Evolutionary conservation across 148 eudicot genomes (phyloP), one percentile per base, ranked within the genome.

Genomic region (Diospyros lotus): DNA sequence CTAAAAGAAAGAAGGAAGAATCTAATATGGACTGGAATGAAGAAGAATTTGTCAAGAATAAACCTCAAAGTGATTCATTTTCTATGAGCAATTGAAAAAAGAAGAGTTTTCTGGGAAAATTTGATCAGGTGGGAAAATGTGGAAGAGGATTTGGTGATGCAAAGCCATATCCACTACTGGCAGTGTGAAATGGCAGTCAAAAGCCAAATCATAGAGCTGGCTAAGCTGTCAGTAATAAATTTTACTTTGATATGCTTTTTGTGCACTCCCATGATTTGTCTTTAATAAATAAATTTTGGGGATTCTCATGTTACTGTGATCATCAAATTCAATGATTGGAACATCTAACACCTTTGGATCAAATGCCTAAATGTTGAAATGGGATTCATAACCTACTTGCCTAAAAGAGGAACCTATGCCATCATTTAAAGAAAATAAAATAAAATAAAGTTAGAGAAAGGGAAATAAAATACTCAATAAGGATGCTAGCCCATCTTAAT

Each of bases 291-390:
- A 9, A 1, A 14, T 53, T 50, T 46, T 76, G 15, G 65, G 80
- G 77, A 73, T 80, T 76, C 83, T 77, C 71, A 68, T 80, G 53
- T 69, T 80, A 53, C 45, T 63, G 68, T 76, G 79, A 76, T 77
- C 76, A 67, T 70, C 69, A 77, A 77, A 58, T 67, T 69, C 75
- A 77, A 81, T 81, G 77, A 77, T 81, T 77, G 80, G 56, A 69
- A 63, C 73, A 58, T 67, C 48, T 42, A 40, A 64, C 68, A 12
- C 44, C 66, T 78, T 76, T 72, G 83, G 77, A 80, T 80, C 80
- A 67, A 62, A 65, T 72, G 83, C 74, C 73, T 6, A 68, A 38
- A 55, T n/a, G 44, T 58, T 15, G 39, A 58, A 67, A 55, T 67
- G 58, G 46, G 54, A 56, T 52, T 58, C 17, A 42, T 18, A 48